Conservation (phyloP, 1,284 basidiomycete genomes). For the Coniferiporia weirii region DNA sequence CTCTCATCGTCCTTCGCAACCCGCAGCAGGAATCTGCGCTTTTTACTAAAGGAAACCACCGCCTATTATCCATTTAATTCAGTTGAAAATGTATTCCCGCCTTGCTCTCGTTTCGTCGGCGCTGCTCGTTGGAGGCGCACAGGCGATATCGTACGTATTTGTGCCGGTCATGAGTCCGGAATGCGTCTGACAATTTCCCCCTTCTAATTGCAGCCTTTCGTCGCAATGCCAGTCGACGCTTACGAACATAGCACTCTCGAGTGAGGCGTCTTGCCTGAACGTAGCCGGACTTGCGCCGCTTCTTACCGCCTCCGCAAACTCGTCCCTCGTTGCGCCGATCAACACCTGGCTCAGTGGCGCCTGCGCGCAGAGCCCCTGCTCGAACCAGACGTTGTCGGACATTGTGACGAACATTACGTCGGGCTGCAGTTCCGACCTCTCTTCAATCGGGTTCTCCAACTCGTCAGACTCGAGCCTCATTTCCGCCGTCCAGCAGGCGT, state of each 20-base stretch:
- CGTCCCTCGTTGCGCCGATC: slow-evolving; percentile 47
- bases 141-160: neutral
- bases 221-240: slow-evolving; percentile 33
- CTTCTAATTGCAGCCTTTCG: slow-evolving; percentile 18
- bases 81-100: slow-evolving; percentile 8
- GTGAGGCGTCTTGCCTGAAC: slow-evolving; percentile 50
- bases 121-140: slow-evolving; percentile 1
- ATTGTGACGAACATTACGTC: slow-evolving; percentile 43
- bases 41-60: neutral
- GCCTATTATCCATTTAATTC: neutral
- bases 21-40: slow-evolving; percentile 14
- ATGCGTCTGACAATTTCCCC: neutral
- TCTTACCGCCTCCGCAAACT: slow-evolving; percentile 31
- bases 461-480: slow-evolving; percentile 26
- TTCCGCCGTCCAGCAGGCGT: slow-evolving; percentile 38
- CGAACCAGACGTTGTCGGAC: slow-evolving; percentile 44
- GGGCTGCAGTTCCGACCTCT: slow-evolving; percentile 49
- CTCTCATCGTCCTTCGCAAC: neutral
- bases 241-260: slow-evolving; percentile 36
- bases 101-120: slow-evolving; percentile 7
- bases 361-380: slow-evolving; percentile 52
- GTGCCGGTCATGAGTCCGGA: neutral
- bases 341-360: slow-evolving; percentile 53
- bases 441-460: slow-evolving; percentile 29
- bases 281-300: slow-evolving; percentile 41